These are phyloP conservation scores for Blastobotrys proliferans DNA, from an alignment of 1,139 yeast species.

Conservation along the genomic window DNA sequence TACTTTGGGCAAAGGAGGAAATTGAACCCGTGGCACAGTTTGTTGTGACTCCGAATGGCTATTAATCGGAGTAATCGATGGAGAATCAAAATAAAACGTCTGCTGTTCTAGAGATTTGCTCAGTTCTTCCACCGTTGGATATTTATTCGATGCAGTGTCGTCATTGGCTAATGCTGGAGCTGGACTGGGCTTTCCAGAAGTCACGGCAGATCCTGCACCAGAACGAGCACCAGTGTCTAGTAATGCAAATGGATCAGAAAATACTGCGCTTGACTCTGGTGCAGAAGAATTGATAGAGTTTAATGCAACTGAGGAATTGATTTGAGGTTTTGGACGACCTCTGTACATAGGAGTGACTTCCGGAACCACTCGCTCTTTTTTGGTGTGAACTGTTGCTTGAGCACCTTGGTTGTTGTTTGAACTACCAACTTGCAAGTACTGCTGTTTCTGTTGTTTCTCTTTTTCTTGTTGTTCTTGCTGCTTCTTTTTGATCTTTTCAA, in stretches of 20 bases:
- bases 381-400: not conserved
- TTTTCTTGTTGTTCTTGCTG: conserved; percentile 11
- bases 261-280: conserved; percentile 14
- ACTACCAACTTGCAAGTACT: not conserved
- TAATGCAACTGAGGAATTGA: conserved; percentile 16
- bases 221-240: conserved; percentile 14
- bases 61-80: conserved; percentile 4
- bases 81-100: conserved; percentile 19
- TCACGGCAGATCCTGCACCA: not conserved
- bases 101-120: conserved; percentile 26
- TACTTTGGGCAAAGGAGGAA: too few species aligned
- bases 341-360: conserved; percentile 29
- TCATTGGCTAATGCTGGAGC: conserved; percentile 2
- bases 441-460: conserved; percentile 8
- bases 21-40: not conserved
- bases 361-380: conserved; percentile 18
- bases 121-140: conserved; percentile 36
- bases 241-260: conserved; percentile 20
- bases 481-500: conserved; percentile 19
- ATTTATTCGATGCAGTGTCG: conserved; percentile 21
- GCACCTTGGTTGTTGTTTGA: conserved; percentile 10
- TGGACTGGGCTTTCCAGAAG: not conserved
- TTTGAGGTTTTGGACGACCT: conserved; percentile 23
- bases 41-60: too few species aligned
- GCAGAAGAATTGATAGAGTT: conserved; percentile 8